Evolutionary conservation across 1,284 basidiomycete genomes (phyloP).

Genomic region (Golubevia pallescens): DNA sequence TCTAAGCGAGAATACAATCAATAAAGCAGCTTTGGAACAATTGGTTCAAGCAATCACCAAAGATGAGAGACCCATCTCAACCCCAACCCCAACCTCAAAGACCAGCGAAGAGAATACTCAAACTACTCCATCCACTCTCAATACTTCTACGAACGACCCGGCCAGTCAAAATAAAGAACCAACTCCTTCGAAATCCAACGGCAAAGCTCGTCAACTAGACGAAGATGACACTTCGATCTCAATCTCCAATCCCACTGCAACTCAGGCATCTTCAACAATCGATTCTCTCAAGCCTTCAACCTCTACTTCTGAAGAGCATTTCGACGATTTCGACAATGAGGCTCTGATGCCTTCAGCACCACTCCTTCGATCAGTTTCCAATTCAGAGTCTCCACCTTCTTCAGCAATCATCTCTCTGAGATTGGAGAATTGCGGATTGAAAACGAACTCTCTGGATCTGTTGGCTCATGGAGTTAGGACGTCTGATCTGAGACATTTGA

Average conservation of each 20-base stretch:
- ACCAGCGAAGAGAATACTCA: too few relatives aligned
- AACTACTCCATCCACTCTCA: too few relatives aligned
- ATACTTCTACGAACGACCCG: too few relatives aligned
- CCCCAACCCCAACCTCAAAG: too few relatives aligned
- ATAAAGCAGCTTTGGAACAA: slow-evolving; percentile 82
- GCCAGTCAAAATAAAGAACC: too few relatives aligned
- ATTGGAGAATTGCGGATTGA: slow-evolving; percentile 51
- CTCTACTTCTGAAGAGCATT: background rate
- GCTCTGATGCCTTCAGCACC: slow-evolving; percentile 40
- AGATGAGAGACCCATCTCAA: slow-evolving; percentile 1
- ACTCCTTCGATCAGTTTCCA: slow-evolving; percentile 29
- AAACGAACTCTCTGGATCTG: slow-evolving; percentile 38
- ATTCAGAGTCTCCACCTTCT: slow-evolving; percentile 22
- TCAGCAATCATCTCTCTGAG: slow-evolving; percentile 45
- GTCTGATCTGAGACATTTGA: slow-evolving; percentile 53
- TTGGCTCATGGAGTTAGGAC: slow-evolving; percentile 44
- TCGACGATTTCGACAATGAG: background rate
- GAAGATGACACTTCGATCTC: background rate
- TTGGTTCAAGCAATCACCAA: slow-evolving; percentile 72
- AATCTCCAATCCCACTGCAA: background rate
- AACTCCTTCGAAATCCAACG: background rate
- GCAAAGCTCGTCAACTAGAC: background rate
- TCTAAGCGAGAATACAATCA: slow-evolving; percentile 83
- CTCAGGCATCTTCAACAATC: too few relatives aligned
- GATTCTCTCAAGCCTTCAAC: too few relatives aligned